Conservation (phyloP, 2,329 filamentous ascomycete genomes). For the Dryadomyces quercus-mongolicae region DNA sequence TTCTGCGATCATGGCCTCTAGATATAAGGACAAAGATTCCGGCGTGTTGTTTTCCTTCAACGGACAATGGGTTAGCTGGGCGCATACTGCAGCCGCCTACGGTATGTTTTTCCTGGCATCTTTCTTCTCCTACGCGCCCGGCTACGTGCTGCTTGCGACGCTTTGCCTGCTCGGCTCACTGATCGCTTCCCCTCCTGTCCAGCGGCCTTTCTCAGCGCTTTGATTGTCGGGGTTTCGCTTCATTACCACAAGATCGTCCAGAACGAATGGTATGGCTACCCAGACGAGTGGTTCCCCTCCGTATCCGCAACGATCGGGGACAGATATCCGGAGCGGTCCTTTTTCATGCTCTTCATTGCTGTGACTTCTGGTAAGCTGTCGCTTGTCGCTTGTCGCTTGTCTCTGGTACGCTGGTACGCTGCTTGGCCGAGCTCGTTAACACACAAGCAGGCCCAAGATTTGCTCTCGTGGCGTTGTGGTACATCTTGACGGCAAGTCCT, state of each 20-base stretch:
- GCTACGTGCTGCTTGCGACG: no score
- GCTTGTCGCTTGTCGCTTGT: neutral
- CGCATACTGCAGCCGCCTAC: conserved; percentile 77
- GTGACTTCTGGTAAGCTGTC: conserved; percentile 64
- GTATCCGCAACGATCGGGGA: conserved; percentile 96
- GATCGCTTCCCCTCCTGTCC: neutral
- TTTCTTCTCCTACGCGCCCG: neutral
- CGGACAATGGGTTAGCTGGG: conserved; percentile 82
- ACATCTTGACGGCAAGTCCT: conserved; percentile 69
- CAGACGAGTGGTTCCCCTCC: conserved; percentile 92
- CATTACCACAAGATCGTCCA: conserved; percentile 97
- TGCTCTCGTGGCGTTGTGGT: conserved; percentile 82
- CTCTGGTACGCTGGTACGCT: no score
- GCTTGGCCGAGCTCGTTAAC: neutral
- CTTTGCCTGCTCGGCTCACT: neutral
- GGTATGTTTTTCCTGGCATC: conserved; percentile 30
- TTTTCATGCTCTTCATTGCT: conserved; percentile 96
- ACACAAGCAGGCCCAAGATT: conserved; percentile 65
- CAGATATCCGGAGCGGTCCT: conserved; percentile 87
- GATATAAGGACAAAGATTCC: conserved; percentile 53
- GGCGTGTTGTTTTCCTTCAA: conserved; percentile 55
- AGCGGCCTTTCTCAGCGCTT: conserved; percentile 78
- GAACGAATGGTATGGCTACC: conserved; percentile 92
- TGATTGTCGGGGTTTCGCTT: conserved; percentile 66
- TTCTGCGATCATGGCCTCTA: conserved; percentile 14